Evolutionary conservation across 176 grass and related monocot genomes (phyloP).

Genomic region (Juncus inflexus): DNA sequence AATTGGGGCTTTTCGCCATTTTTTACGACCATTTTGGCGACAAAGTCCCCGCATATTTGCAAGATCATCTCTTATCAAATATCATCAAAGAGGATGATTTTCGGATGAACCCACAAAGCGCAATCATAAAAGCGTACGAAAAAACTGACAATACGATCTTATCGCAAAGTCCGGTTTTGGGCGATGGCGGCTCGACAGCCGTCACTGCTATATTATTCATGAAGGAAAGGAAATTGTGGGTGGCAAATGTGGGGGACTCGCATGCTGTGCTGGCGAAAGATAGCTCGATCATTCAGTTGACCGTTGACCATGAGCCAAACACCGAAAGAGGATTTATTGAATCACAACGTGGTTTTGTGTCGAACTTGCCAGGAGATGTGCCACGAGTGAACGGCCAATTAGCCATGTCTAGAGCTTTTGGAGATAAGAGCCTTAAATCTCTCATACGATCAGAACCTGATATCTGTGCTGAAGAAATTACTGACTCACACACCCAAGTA

Average conservation of each 20-base stretch:
- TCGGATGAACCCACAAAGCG: slow-evolving; percentile 32
- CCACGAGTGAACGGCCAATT: slow-evolving; percentile 41
- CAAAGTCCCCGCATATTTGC: slow-evolving; percentile 42
- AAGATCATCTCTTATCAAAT: slow-evolving; percentile 36
- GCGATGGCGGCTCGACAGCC: slow-evolving; percentile 39
- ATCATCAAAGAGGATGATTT: slow-evolving; percentile 49
- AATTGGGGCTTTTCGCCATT: slow-evolving; percentile 42
- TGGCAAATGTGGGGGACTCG: slow-evolving; percentile 42
- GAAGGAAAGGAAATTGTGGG: slow-evolving; percentile 32
- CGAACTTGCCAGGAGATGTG: slow-evolving; percentile 41
- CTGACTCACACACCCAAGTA: slow-evolving; percentile 19
- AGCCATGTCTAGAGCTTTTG: slow-evolving; percentile 43
- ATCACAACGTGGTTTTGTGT: slow-evolving; percentile 33
- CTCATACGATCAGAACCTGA: slow-evolving; percentile 35
- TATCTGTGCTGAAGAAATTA: slow-evolving; percentile 21
- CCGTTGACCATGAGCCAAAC: slow-evolving; percentile 38
- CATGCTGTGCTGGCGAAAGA: slow-evolving; percentile 31
- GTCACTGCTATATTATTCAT: slow-evolving; percentile 37
- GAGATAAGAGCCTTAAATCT: slow-evolving; percentile 34
- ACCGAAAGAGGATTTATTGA: slow-evolving; percentile 32
- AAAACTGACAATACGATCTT: slow-evolving; percentile 48
- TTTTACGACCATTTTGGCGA: slow-evolving; percentile 46
- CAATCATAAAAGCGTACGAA: slow-evolving; percentile 39
- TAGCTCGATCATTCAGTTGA: slow-evolving; percentile 22
- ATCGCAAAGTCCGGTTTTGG: slow-evolving; percentile 33